Evolutionary conservation across 2,329 filamentous ascomycete genomes (phyloP), one percentile per base, ranked within the genome.

Genomic region (Fusarium heterosporum): DNA sequence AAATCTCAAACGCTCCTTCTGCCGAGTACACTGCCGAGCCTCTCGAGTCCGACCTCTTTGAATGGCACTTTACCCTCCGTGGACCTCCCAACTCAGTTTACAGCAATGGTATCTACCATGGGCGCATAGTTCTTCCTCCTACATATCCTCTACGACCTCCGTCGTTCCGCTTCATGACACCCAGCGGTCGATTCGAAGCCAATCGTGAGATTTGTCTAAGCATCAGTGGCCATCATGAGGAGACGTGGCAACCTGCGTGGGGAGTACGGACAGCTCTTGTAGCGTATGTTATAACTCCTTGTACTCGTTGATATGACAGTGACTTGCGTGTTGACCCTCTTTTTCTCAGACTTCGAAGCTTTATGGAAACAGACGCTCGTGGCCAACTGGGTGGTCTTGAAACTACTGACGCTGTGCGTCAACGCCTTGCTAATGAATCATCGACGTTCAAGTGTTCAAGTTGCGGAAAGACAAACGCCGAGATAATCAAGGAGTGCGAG

Each of bases 221-320:
- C 73, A 99, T 98, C 73, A 92, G 89, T 51, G 95, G 94, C 3
- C 95, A 97, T 79, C 96, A 99, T 80, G 96, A 98, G 78, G 96
- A 98, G 82, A 97, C 93, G 16, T 99, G 96, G 96, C 95, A 97
- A 84, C 96, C 96, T 0, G 96, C 96, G 1, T 99, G 96, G 96
- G 96, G 96, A 0, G 90, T 99, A 11, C 86, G 96, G 61, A 98
- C 96, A 6, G 95, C 96, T 16, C 81, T 99, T 8, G 86, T 89
- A 40, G 88, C 88, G 80, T 81, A 75, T 16, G 86, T 78, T 70
- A 36, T 11, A 19, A 4, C 22, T 19, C 10, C 2, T n/a, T 3
- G 4, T 12, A 2, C 0, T 17, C 29, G 3, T 2, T 36, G 4
- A 5, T 4, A 16, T 25, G 16, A 1, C 1, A 14, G 26, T 22